Evolutionary conservation across 306 rosid species (phyloP).

Genomic region (Citrullus mucosospermus): DNA sequence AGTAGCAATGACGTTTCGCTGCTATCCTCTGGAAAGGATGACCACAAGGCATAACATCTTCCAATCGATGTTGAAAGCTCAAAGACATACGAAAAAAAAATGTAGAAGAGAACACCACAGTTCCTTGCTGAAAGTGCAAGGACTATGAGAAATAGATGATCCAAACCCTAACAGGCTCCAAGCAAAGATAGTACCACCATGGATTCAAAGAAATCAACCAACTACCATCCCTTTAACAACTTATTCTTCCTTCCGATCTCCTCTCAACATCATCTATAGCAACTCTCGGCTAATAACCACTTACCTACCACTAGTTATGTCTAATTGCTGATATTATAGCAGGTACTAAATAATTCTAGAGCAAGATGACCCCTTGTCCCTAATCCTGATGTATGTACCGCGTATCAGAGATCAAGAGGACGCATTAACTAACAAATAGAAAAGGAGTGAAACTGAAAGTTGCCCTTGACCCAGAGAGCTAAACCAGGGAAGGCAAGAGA

Average conservation of each 20-base stretch:
- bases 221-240: neutral
- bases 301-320: neutral
- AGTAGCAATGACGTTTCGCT: neutral
- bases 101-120: too few species aligned
- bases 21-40: neutral
- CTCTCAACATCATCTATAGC: neutral
- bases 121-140: too few species aligned
- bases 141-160: neutral
- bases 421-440: neutral
- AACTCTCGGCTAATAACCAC: neutral
- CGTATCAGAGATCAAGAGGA: neutral
- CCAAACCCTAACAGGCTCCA: neutral
- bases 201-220: neutral
- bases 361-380: neutral
- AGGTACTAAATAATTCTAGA: neutral
- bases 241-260: neutral
- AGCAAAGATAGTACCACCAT: neutral
- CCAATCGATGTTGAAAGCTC: neutral
- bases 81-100: neutral
- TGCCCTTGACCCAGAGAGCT: neutral
- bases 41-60: neutral
- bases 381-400: neutral
- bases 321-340: neutral
- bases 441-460: neutral
- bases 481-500: neutral